Evolutionary conservation across 139 green algal species (phyloP), one percentile per base, ranked within the genome.

Genomic region (Pleodorina starrii): DNA sequence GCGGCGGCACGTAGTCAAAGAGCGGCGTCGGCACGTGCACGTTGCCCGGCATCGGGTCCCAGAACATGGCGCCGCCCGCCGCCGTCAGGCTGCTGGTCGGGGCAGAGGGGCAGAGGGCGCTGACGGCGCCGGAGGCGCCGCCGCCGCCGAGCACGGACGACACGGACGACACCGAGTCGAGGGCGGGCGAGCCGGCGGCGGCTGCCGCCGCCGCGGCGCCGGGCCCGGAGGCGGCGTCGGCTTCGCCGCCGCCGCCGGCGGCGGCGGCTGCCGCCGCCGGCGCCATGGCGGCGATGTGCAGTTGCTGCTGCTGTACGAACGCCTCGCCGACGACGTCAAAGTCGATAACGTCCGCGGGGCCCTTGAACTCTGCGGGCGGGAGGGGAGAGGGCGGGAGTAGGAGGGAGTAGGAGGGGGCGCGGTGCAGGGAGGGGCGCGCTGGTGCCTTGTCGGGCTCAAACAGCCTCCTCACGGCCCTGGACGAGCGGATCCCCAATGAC

Each of bases 1-100:
- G 92, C 5, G 98, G 97, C 29, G 98, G 96, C 40, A 99, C 95
- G 90, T 99, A 99, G 85, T 99, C 98, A 82, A 96, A 99, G 10
- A 88, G 81, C 0, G 98, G 98, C 80, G 99, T 99, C 74, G 94
- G 90, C 35, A 98, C 95, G 59, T 98, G 94, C 43, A 99, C 89
- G 43, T 91, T 93, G 10, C 85, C 88, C n/a, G 59, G 78, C 29
- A 86, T 32, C 12, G 50, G 88, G 66, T 63, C 44, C 36, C 78
- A 80, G 38, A 73, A 48, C 10, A n/a, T 36, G 29, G 2, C 50
- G 21, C 76, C 79, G 32, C 82, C 66, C 25, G 59, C 90, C 23
- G 72, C 60, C 16, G 72, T 35, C n/a, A 12, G 7, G 76, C n/a
- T 36, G 46, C 5, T 3, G n/a, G 7, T 59, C 36, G 36, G 40